These are phyloP conservation scores for Sophora flavescens DNA, from an alignment of 306 rosid genomes.

Conservation along the genomic window DNA sequence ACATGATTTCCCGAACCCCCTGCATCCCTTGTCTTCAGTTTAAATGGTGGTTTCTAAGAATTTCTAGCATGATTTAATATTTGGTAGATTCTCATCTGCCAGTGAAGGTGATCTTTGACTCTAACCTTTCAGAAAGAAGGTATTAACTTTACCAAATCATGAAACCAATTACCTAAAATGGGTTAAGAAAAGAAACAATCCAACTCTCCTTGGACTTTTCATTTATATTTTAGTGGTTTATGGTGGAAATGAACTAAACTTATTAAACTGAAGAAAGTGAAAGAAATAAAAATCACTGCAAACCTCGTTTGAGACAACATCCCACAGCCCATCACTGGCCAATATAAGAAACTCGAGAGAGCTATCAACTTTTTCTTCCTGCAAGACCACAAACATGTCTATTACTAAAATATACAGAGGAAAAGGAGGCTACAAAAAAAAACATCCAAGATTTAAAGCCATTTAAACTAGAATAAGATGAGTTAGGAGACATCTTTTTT, in stretches of 20 bases:
- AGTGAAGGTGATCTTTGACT: too few relatives aligned
- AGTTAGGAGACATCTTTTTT: not conserved
- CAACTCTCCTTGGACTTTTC: constrained; percentile 6
- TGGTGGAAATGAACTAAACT: constrained; percentile 5
- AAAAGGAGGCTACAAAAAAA: not conserved
- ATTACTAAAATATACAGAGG: not conserved
- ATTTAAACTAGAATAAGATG: constrained; percentile 4
- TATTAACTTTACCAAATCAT: too few relatives aligned
- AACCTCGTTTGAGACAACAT: constrained; percentile 97
- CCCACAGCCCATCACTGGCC: constrained; percentile 99
- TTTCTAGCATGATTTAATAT: too few relatives aligned
- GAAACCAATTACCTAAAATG: too few relatives aligned
- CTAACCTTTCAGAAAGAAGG: too few relatives aligned
- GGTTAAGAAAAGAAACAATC: too few relatives aligned
- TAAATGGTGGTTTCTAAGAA: too few relatives aligned
- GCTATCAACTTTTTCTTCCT: constrained; percentile 93
- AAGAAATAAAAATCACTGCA: constrained; percentile 35
- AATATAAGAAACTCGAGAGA: constrained; percentile 96
- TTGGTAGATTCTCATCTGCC: too few relatives aligned
- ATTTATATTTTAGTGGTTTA: constrained; percentile 5
- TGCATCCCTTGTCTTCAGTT: too few relatives aligned
- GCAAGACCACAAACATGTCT: constrained; percentile 44
- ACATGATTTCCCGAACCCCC: too few relatives aligned
- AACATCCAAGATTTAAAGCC: not conserved
- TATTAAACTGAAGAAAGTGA: not conserved